Evolutionary conservation across 129 eudicot genomes (phyloP).

Genomic region (Heracleum sosnowskyi): DNA sequence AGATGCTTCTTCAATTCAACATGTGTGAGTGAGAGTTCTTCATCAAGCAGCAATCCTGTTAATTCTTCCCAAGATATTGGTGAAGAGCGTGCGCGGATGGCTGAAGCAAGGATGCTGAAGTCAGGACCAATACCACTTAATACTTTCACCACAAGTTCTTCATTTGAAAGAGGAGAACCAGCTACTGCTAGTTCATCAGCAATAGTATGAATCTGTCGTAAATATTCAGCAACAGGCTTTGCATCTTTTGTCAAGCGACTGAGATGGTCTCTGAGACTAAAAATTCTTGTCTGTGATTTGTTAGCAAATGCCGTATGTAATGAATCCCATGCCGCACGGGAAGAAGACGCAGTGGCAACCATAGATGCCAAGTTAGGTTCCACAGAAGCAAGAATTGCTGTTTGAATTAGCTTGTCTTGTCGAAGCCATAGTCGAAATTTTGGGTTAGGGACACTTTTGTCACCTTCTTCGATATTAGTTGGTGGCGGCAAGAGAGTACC

Average conservation of each 20-base stretch:
- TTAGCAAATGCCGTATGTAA: neutral
- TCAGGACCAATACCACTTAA: neutral
- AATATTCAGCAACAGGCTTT: neutral
- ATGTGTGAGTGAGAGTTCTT: neutral
- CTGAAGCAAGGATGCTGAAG: neutral
- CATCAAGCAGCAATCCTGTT: neutral
- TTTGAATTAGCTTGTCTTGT: neutral
- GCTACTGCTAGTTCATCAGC: neutral
- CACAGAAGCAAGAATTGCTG: neutral
- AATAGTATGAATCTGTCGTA: neutral
- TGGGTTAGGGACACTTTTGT: too few species aligned
- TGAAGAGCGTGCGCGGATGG: neutral
- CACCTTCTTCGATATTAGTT: too few species aligned
- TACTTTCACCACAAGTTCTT: neutral
- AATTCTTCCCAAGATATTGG: neutral
- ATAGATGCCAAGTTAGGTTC: neutral
- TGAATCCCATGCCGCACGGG: neutral
- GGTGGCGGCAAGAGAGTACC: too few species aligned
- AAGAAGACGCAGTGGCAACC: neutral
- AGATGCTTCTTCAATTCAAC: neutral
- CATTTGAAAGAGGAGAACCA: neutral
- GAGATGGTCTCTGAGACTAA: neutral
- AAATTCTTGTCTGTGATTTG: neutral
- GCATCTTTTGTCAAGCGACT: neutral
- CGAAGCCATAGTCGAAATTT: neutral